phyloP scores from a whole-genome alignment of 768 basidiomycete genomes.

The Leccinum boreale region DNA sequence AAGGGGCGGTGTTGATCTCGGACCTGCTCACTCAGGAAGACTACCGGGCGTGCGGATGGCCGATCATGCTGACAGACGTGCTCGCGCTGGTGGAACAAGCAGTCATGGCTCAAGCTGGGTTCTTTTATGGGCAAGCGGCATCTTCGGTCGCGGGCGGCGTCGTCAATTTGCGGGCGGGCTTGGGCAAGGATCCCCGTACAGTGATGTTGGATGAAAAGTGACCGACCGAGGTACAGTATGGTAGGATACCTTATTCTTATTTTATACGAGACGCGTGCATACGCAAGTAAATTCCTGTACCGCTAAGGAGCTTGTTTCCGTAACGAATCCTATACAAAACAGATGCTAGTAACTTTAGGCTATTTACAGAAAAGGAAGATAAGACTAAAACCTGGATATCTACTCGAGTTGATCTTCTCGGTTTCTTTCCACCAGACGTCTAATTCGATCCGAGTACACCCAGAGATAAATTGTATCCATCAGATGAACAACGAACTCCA shows the following conservation, averaged over 20 bases:
- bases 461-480: too few relatives aligned
- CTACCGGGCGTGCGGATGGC: slow-evolving; percentile 38
- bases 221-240: background rate
- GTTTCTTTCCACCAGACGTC: too few relatives aligned
- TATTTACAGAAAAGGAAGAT: too few relatives aligned
- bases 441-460: too few relatives aligned
- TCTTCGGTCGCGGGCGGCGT: slow-evolving; percentile 41
- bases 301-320: too few relatives aligned
- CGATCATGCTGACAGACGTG: slow-evolving; percentile 42
- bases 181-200: slow-evolving; percentile 39
- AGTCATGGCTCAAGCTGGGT: slow-evolving; percentile 32
- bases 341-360: too few relatives aligned
- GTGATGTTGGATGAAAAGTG: slow-evolving; percentile 22
- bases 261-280: background rate
- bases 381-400: too few relatives aligned
- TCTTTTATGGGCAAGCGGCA: slow-evolving; percentile 39
- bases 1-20: slow-evolving; percentile 38
- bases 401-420: too few relatives aligned
- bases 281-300: background rate
- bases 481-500: too few relatives aligned
- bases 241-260: background rate
- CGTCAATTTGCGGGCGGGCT: slow-evolving; percentile 37
- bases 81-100: slow-evolving; percentile 42
- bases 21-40: slow-evolving; percentile 45
- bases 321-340: too few relatives aligned